phyloP scores from a whole-genome alignment of 179 eudicot genomes.

The Silene vulgaris region DNA sequence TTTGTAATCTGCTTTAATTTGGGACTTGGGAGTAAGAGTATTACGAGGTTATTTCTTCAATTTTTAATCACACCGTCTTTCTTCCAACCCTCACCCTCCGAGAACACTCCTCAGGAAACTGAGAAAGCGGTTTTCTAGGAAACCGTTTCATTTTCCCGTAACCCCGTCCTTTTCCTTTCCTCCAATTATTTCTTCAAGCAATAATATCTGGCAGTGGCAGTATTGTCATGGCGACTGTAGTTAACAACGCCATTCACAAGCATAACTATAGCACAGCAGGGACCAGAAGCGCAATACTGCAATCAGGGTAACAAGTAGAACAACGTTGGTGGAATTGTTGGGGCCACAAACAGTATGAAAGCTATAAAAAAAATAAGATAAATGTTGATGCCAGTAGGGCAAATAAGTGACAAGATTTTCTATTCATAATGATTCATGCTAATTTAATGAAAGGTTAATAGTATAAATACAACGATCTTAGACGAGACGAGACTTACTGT shows the following conservation, averaged over 20 bases:
- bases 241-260: neutral
- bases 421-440: neutral
- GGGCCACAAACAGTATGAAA: neutral
- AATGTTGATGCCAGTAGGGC: neutral
- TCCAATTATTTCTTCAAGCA: neutral
- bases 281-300: neutral
- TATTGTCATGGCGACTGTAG: neutral
- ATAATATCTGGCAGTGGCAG: neutral
- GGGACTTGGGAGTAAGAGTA: no score
- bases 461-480: neutral
- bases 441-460: neutral
- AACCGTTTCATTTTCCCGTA: neutral
- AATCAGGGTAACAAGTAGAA: neutral
- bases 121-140: no score
- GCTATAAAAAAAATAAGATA: neutral
- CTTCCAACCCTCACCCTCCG: no score
- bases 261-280: neutral
- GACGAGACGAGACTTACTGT: neutral
- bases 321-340: conserved; percentile 9
- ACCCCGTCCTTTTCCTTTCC: neutral
- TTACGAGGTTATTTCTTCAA: no score
- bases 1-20: no score
- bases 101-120: no score
- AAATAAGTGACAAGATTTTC: neutral
- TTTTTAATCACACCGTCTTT: no score